Base-by-base conservation (phyloP, 2,329 filamentous ascomycete species). In the Calonectria pteridis region DNA sequence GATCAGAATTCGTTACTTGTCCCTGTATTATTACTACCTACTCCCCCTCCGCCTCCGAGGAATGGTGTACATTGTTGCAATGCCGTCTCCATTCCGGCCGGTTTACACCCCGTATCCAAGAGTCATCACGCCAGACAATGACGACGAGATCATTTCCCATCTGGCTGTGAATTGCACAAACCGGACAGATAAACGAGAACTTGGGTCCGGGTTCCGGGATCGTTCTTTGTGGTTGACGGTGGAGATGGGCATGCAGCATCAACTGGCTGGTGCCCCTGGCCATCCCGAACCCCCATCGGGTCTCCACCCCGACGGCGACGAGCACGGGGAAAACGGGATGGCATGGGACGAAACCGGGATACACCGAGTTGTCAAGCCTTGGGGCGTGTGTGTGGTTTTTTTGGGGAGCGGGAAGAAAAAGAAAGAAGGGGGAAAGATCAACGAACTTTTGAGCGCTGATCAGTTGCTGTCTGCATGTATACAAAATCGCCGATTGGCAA, bases 311-410 rank as follows among this genome's bases (percentile, higher is more conserved):
- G 55, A 62, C 55, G 55, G 55, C 29, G 37, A 64, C 59, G 37
- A 49, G 37, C 40, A 64, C 37, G 37, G 59, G 59, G 40, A 64
- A 49, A 31, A 49, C 59, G 37, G 59, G 59, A 64, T 64, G 37
- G 59, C 37, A 64, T 49, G 59, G 37, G 59, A 62, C 35, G 59
- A 64, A 64, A 49, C 28, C 37, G 59, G 59, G 40, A 64, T 64
- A 18, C 26, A 31, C 23, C 29, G 37, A 49, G 16, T 26, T 64
- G 55, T 35, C 55, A 40, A 33, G 31, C 23, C 23, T n/a, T 64
- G 55, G 23, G 26, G 18, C 2, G 20, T n/a, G 20, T n/a, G 28
- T 14, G 26, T 40, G 1, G 18, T 18, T 40, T 40, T 43, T 43
- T 20, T 62, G 35, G 23, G 33, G 55, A 28, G 18, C 55, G 55